These are phyloP conservation scores for Aspergillus flavus DNA, from an alignment of 2,329 filamentous ascomycete species.

Conservation along the genomic window DNA sequence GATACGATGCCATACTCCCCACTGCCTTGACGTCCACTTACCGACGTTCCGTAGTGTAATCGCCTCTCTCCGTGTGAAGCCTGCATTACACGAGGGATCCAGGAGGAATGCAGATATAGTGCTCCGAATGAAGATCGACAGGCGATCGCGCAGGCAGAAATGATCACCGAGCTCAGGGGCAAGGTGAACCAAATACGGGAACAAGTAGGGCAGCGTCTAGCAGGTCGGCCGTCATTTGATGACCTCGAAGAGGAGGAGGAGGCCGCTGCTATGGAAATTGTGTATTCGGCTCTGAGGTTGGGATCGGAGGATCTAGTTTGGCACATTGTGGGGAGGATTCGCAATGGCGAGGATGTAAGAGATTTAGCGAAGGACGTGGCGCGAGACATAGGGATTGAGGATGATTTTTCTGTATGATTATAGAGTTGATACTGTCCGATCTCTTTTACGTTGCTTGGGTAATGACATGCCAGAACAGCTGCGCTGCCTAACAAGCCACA, in stretches of 20 bases:
- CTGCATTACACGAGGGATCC: conserved; percentile 18
- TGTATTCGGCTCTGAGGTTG: conserved; percentile 15
- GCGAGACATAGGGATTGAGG: neutral
- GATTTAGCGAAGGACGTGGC: conserved; percentile 8
- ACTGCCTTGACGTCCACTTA: neutral
- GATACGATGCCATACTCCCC: neutral
- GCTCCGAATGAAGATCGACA: conserved; percentile 18
- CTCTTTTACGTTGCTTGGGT: neutral
- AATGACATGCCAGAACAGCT: neutral
- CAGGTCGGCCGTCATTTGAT: neutral
- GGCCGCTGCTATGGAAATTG: conserved; percentile 13
- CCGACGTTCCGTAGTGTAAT: conserved; percentile 15
- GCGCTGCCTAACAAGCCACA: neutral
- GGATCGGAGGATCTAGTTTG: conserved; percentile 13
- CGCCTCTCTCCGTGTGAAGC: conserved; percentile 20
- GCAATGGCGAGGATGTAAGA: conserved; percentile 11
- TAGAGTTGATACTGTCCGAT: neutral
- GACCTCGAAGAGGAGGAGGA: conserved; percentile 4
- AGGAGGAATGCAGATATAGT: conserved; percentile 20
- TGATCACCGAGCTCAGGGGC: conserved; percentile 18
- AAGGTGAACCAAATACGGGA: conserved; percentile 12
- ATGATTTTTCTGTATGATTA: neutral
- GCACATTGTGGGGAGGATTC: conserved; percentile 15
- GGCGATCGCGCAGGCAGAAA: conserved; percentile 21
- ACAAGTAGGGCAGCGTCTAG: conserved; percentile 3